These are phyloP conservation scores for Symbiotaphrina buchneri DNA, from an alignment of 495 filamentous ascomycete species.

Conservation along the genomic window DNA sequence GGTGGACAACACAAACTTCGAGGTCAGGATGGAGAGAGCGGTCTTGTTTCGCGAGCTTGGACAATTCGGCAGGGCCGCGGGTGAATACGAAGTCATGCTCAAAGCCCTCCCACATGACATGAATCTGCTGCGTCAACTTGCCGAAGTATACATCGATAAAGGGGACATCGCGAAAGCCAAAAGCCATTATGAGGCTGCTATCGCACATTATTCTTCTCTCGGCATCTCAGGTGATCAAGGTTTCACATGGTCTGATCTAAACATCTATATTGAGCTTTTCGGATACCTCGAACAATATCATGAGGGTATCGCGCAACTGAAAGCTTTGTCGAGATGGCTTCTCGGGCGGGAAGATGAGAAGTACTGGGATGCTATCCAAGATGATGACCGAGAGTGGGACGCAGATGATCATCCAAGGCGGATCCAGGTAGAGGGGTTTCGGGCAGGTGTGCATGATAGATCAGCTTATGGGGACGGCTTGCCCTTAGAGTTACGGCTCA, in stretches of 20 bases:
- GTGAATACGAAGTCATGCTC: constrained; percentile 41
- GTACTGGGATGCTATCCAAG: constrained; percentile 55
- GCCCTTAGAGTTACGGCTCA: constrained; percentile 63
- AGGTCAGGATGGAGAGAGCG: constrained; percentile 36
- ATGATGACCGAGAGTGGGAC: constrained; percentile 91
- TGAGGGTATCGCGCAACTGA: constrained; percentile 43
- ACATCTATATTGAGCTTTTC: constrained; percentile 67
- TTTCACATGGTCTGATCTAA: constrained; percentile 66
- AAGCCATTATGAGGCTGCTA: constrained; percentile 33
- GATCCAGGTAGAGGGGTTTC: constrained; percentile 29
- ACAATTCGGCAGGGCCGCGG: constrained; percentile 28
- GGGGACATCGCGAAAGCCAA: constrained; percentile 31
- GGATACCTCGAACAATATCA: constrained; percentile 32
- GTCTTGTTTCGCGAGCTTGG: constrained; percentile 33
- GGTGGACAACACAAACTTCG: constrained; percentile 30
- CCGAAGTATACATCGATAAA: constrained; percentile 38
- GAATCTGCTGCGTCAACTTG: constrained; percentile 35
- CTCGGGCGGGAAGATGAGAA: constrained; percentile 48
- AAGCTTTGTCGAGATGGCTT: constrained; percentile 56
- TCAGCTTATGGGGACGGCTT: constrained; percentile 52
- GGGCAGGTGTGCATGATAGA: constrained; percentile 25
- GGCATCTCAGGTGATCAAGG: constrained; percentile 19
- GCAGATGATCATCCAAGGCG: constrained; percentile 41
- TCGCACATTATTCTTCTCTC: constrained; percentile 25
- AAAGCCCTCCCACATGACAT: constrained; percentile 32